Base-by-base conservation (phyloP, 139 green algal species). In the Medakamo hakoo region DNA sequence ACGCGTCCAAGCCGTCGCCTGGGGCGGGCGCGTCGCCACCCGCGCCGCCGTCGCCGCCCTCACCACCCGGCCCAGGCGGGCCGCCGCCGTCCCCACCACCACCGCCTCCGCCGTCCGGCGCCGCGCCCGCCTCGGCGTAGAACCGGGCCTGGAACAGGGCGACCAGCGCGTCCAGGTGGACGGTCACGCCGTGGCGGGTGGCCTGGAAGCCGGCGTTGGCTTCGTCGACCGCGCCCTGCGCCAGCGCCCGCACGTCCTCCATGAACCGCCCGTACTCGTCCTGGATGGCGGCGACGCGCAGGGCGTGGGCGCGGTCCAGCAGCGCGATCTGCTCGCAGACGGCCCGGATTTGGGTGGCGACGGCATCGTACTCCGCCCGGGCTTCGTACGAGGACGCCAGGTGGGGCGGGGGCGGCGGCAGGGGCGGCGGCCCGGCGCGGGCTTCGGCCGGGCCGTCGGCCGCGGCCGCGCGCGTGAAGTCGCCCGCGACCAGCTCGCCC, bases 231-330 rank as follows among this genome's bases (percentile, higher is more conserved):
- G 85, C 85, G 19, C 66, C 65, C 71, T 91, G 85, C 16, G 85
- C 85, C 69, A 83, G 80, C 66, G 69, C 78, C 24, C 85, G 79
- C 60, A 93, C 78, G 4, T 71, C 67, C 75, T 92, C 83, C 85
- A 92, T 92, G 71, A 81, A 87, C n/a, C 79, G 73, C 73, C 88
- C 83, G 73, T 90, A 92, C 73, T 92, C 83, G 27, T 85, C 81
- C 72, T 90, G 83, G 65, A 90, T 84, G 61, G 79, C 76, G 69
- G 84, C 78, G 30, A 88, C 67, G 20, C 64, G 58, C 52, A 90
- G 78, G 71, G 71, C 78, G 67, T 93, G 85, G 27, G 81, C 76
- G 26, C 84, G 63, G 65, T 93, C 85, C 59, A 91, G 71, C 71
- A 93, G 68, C 57, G 78, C 85, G 63, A 90, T 73, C 62, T 85